Evolutionary conservation across 139 green algal species (phyloP).

Genomic region (Chlorella sorokiniana): DNA sequence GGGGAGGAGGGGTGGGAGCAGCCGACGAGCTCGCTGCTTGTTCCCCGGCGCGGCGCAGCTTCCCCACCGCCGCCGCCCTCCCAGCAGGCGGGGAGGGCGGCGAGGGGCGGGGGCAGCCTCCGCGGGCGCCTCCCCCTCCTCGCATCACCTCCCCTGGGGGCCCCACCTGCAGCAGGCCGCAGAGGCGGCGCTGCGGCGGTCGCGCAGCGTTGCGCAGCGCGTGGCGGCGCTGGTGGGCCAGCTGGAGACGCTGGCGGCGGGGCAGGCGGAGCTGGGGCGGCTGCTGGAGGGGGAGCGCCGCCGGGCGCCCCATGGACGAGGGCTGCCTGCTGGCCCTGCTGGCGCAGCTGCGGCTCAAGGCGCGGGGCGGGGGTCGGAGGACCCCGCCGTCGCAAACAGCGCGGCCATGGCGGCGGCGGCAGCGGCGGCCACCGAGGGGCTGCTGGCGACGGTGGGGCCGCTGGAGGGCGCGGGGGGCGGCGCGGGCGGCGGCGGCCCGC

Average conservation of each 20-base stretch:
- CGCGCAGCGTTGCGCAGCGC: too few species aligned
- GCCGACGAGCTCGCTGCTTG: too few species aligned
- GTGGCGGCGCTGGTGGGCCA: background rate
- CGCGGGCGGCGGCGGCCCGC: background rate
- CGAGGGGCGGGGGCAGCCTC: too few species aligned
- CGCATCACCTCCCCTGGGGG: background rate
- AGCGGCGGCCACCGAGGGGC: background rate
- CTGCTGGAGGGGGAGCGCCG: background rate
- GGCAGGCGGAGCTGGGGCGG: background rate
- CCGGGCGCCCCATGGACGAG: too few species aligned
- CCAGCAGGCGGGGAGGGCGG: too few species aligned
- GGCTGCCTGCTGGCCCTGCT: too few species aligned
- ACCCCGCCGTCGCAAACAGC: background rate
- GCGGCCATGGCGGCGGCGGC: background rate
- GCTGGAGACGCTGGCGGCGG: background rate
- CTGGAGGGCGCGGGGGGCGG: background rate
- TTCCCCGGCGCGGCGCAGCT: too few species aligned
- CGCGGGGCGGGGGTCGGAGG: background rate
- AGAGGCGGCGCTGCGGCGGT: background rate
- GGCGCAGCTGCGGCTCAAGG: too few species aligned
- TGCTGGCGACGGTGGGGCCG: background rate
- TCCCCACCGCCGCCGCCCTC: too few species aligned
- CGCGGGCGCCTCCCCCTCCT: too few species aligned
- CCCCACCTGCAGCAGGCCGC: background rate
- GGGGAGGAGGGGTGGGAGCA: too few species aligned